Evolutionary conservation across 352 stramenopile species (phyloP).

Genomic region (Globisporangium sylvaticum): DNA sequence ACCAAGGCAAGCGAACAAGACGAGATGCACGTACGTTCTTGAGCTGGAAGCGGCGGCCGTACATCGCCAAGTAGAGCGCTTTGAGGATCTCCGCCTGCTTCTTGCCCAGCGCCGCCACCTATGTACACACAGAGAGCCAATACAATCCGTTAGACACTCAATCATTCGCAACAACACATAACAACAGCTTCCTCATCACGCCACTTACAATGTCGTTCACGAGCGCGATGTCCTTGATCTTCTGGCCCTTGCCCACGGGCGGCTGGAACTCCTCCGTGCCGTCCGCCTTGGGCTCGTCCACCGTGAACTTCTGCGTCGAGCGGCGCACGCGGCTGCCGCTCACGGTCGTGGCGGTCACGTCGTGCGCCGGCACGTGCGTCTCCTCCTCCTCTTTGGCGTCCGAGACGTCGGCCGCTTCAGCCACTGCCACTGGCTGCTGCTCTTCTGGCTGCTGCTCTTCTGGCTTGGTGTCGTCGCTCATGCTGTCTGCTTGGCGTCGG

Average conservation of each 20-base stretch:
- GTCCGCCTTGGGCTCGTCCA: constrained; percentile 39
- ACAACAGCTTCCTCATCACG: not conserved
- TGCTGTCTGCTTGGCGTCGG: not conserved
- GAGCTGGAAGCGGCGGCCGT: constrained; percentile 68
- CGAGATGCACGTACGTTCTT: constrained; percentile 51
- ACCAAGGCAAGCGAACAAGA: not conserved
- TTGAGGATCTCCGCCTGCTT: constrained; percentile 71
- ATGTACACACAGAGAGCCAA: not conserved
- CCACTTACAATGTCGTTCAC: constrained; percentile 44
- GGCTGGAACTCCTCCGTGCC: constrained; percentile 62
- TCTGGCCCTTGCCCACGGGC: constrained; percentile 44
- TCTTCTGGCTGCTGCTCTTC: constrained; percentile 5
- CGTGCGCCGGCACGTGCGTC: constrained; percentile 3
- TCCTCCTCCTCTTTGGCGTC: constrained; percentile 6
- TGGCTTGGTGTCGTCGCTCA: constrained; percentile 12
- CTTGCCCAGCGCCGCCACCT: constrained; percentile 69
- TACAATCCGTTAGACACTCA: not conserved
- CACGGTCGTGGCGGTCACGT: constrained; percentile 20
- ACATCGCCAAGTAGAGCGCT: constrained; percentile 82
- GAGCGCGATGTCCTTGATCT: constrained; percentile 62
- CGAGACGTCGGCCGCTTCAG: not conserved
- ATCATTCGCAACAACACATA: not conserved
- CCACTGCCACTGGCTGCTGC: not conserved
- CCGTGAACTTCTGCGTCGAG: constrained; percentile 67
- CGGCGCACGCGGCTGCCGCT: constrained; percentile 53